phyloP scores from a whole-genome alignment of 2,329 filamentous ascomycete genomes.

The Trichocomaceae sp. region DNA sequence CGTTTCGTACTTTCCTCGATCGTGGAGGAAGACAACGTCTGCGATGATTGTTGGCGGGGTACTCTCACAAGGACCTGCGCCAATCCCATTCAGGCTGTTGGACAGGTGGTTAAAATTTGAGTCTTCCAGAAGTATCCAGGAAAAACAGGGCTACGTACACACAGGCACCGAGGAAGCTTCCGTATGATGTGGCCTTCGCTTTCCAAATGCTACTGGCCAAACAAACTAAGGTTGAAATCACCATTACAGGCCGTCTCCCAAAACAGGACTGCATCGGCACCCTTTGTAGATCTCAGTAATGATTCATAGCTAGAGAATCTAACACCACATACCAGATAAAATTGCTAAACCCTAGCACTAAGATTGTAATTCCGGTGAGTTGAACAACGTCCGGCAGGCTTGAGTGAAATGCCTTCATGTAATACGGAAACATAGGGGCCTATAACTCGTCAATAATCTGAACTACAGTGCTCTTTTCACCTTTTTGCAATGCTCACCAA shows the following conservation, averaged over 20 bases:
- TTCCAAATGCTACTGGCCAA: conserved; percentile 52
- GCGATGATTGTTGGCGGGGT: conserved; percentile 58
- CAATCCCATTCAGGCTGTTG: conserved; percentile 7
- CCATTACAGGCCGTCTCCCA: conserved; percentile 49
- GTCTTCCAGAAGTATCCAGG: neutral
- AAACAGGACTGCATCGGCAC: conserved; percentile 51
- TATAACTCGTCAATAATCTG: neutral
- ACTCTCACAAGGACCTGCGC: conserved; percentile 30
- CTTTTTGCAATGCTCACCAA: conserved; percentile 29
- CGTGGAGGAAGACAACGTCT: conserved; percentile 59
- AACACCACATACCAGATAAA: conserved; percentile 47
- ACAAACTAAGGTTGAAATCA: conserved; percentile 48
- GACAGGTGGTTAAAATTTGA: neutral
- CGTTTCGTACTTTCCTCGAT: conserved; percentile 57
- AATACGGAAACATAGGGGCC: conserved; percentile 52
- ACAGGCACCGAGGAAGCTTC: conserved; percentile 58
- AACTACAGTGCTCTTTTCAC: neutral
- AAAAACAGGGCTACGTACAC: conserved; percentile 22
- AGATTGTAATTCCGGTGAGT: conserved; percentile 51
- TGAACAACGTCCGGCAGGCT: conserved; percentile 49
- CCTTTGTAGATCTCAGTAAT: conserved; percentile 27
- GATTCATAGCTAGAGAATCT: neutral
- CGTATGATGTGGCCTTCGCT: conserved; percentile 52
- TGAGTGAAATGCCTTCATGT: conserved; percentile 51
- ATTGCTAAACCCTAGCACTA: conserved; percentile 54